Evolutionary conservation across 176 grass and related monocot species (phyloP).

Genomic region (Stipa capillata): DNA sequence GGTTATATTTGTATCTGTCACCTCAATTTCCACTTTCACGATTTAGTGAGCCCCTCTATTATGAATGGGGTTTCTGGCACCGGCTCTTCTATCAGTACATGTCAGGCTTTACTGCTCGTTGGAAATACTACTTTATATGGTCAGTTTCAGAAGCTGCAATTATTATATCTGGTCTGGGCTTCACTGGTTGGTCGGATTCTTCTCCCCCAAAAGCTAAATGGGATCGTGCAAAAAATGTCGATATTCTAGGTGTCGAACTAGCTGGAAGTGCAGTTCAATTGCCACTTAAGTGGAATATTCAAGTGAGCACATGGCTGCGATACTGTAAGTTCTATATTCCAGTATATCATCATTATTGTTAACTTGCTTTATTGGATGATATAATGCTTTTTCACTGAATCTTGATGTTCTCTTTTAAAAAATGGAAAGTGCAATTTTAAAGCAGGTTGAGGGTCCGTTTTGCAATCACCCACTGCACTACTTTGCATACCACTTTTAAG

Average conservation of each 20-base stretch:
- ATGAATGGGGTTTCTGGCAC: slow-evolving; percentile 84
- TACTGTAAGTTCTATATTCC: slow-evolving; percentile 66
- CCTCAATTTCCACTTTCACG: slow-evolving; percentile 72
- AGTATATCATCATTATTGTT: slow-evolving; percentile 1
- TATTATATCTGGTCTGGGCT: slow-evolving; percentile 81
- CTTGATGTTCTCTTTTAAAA: not conserved
- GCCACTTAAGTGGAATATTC: slow-evolving; percentile 97
- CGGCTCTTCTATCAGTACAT: slow-evolving; percentile 89
- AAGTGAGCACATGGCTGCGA: slow-evolving; percentile 93
- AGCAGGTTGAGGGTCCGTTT: not conserved
- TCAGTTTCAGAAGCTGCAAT: slow-evolving; percentile 87
- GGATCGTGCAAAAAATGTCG: slow-evolving; percentile 97
- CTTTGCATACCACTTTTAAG: not conserved
- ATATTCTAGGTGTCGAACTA: slow-evolving; percentile 88
- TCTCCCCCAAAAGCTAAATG: slow-evolving; percentile 61
- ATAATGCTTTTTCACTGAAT: too few relatives aligned
- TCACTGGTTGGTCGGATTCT: slow-evolving; percentile 69
- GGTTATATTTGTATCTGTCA: slow-evolving; percentile 69
- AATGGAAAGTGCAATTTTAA: not conserved
- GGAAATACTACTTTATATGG: slow-evolving; percentile 99
- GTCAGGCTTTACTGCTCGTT: slow-evolving; percentile 93
- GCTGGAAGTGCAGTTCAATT: slow-evolving; percentile 75
- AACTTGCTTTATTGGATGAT: too few relatives aligned
- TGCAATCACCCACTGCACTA: not conserved
- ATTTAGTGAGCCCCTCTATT: slow-evolving; percentile 73